Evolutionary conservation across 352 stramenopile genomes (phyloP), one percentile per base, ranked within the genome.

Genomic region (Globisporangium abappressorium): DNA sequence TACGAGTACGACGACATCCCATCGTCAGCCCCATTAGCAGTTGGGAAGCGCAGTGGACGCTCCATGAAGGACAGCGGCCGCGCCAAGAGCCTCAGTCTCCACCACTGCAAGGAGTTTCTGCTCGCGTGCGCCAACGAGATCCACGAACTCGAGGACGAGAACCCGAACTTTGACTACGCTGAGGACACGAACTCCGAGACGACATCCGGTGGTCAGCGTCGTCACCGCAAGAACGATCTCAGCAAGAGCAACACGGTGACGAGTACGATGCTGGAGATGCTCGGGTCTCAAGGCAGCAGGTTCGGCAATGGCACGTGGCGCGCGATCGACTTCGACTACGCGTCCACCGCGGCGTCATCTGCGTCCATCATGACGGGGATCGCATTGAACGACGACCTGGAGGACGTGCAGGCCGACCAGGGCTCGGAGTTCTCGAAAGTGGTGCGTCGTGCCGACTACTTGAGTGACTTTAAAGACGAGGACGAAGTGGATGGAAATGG

Each of bases 111-210:
- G 57, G 75, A 79, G 30, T 94, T 92, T 59, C 60, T 94, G 53
- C 77, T 91, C 8, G 84, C 85, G 33, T 92, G 84, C 65, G 81
- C 80, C 14, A 94, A 92, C 70, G 84, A 94, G 64, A 92, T 94
- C 73, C 80, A 91, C 69, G 84, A 94, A 26, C 74, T 92, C 12
- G 84, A 94, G 53, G 85, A 87, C 18, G 74, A 80, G n/a, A 79
- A 82, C 62, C 75, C 84, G 9, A 70, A 70, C 54, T 92, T 92
- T 34, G 86, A 94, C 75, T 92, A 94, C 51, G 81, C 81, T 22
- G 83, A 90, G 36, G 75, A 87, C 57, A 85, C 75, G 6, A 58
- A 51, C 61, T 75, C 70, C 18, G 70, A 79, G 49, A 54, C 59
- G 12, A 36, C 15, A 11, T 12, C 61, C 24, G 8, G 28, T 18